Evolutionary conservation across 2,329 filamentous ascomycete genomes (phyloP).

Genomic region (Paraphaeosphaeria sporulosa): DNA sequence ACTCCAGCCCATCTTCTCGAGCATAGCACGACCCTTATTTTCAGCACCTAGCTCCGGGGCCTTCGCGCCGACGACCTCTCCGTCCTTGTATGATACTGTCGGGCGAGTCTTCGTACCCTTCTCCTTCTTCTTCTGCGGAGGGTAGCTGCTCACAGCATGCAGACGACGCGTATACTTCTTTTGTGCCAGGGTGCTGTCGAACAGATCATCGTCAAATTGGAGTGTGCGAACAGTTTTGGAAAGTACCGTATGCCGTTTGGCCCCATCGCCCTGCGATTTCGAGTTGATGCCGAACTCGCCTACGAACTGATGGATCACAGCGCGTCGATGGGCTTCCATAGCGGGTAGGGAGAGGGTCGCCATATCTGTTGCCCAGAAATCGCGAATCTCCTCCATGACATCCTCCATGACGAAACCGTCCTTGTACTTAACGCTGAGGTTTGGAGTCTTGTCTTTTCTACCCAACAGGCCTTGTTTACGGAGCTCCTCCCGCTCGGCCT

Average conservation of each 20-base stretch:
- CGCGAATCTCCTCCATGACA: constrained; percentile 74
- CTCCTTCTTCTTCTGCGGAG: constrained; percentile 14
- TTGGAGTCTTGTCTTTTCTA: constrained; percentile 52
- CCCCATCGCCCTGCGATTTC: constrained; percentile 78
- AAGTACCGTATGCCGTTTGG: constrained; percentile 77
- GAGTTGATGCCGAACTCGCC: constrained; percentile 80
- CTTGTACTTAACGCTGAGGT: constrained; percentile 73
- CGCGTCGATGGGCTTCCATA: constrained; percentile 81
- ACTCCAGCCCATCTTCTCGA: constrained; percentile 98
- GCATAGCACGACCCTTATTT: constrained; percentile 84
- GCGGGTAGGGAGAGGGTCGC: constrained; percentile 79
- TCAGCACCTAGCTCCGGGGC: constrained; percentile 83
- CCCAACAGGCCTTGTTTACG: constrained; percentile 54
- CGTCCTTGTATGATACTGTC: constrained; percentile 70
- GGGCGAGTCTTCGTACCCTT: constrained; percentile 22
- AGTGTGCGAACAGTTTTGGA: constrained; percentile 75
- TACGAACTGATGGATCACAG: constrained; percentile 80
- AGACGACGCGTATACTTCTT: constrained; percentile 59
- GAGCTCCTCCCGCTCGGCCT: constrained; percentile 56
- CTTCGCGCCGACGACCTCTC: constrained; percentile 84
- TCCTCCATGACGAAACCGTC: constrained; percentile 75
- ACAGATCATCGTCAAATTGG: constrained; percentile 64
- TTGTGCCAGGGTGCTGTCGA: constrained; percentile 54
- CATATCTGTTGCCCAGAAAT: constrained; percentile 71
- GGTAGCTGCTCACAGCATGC: constrained; percentile 19